Evolutionary conservation across 352 stramenopile species (phyloP), one percentile per base, ranked within the genome.

Genomic region (Phytophthora constricta): DNA sequence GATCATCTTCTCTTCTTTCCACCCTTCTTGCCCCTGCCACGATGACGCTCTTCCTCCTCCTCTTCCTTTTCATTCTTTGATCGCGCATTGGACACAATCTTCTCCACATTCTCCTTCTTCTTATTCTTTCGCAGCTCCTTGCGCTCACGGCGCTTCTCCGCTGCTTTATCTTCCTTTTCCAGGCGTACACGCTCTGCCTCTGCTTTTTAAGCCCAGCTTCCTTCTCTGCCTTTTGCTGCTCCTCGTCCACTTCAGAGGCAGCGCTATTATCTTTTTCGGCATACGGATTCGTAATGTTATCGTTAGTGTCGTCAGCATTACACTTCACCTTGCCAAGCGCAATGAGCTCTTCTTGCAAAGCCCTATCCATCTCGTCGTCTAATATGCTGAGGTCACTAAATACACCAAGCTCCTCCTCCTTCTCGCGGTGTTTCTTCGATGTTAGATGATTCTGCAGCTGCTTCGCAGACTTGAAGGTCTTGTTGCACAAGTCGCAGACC

Each of bases 391-490:
- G 78, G 27, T 91, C 80, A 17, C 68, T 77, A 26, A 77, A 74
- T 3, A 92, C 65, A n/a, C 85, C 83, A n/a, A 94, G 68, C 28
- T 91, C 79, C 11, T 81, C 41, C 56, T 93, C 87, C 64, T 82
- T 89, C 20, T 93, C 88, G 23, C 79, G 82, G 52, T 96, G 88
- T 53, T 94, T 96, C 47, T 93, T 96, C 4, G 84, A 93, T 25
- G 65, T 79, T 1, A 94, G 56, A 60, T 96, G 86, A 62, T 93
- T 94, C 41, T 89, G 65, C 20, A 95, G 72, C 62, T 96, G 88
- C 63, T 95, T 95, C 25, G 77, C 60, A 5, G 86, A 93, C 75
- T 92, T 94, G 74, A 96, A 96, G 4, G 74, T 84, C 65, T 96
- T 94, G 62, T 76, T 86, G 65, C 88, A 96, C 54, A 96, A 64